Evolutionary conservation across 2,329 filamentous ascomycete species (phyloP), one percentile per base, ranked within the genome.

Genomic region (Cryphonectria parasitica): DNA sequence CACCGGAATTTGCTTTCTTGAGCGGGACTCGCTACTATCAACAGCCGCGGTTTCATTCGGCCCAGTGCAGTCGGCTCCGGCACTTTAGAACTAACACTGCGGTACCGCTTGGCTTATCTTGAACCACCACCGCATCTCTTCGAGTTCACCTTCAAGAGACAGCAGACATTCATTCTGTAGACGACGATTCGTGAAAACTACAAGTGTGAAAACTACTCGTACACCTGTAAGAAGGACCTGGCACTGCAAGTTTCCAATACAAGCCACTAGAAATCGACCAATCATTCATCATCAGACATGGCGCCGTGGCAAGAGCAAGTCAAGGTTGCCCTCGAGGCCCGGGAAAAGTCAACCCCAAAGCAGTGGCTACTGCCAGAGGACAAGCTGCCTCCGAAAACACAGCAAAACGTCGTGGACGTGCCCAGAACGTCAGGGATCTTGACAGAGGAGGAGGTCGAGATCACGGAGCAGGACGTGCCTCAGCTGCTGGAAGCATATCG

Each of bases 381-480:
- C 2, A 74, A 69, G n/a, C 75, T 73, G 34, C 74, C 75, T 0
- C 68, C 74, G 1, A 69, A 75, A 22, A 72, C 76, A 3, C 64
- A 80, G 8, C 75, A 75, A 3, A 72, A 74, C 41, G 77, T 77
- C 45, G 58, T 76, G 25, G 66, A 75, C 19, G 67, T 78, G 7
- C 77, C 78, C 54, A 25, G 67, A n/a, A 52, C 73, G 0, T 70
- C 70, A 39, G 80, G 80, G 0, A 73, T 81, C 6, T 71, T 84
- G 0, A 79, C 79, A 0, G 71, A 77, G 0, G 60, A 73, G 7
- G 82, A 83, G 71, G 72, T 82, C 11, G 75, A 78, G 17, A 80
- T 84, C 43, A 84, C 83, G 0, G 76, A 79, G 25, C 77, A 78
- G 36, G 78, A 79, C 67, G 78, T 77, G 6, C 71, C 75, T 3